A percentile compares a stretch with the other conserved stretches of the same genome.
These are phyloP conservation scores for Plasmodium blacklocki DNA, from an alignment of 169 alveolate genomes.

Conservation along the genomic window DNA sequence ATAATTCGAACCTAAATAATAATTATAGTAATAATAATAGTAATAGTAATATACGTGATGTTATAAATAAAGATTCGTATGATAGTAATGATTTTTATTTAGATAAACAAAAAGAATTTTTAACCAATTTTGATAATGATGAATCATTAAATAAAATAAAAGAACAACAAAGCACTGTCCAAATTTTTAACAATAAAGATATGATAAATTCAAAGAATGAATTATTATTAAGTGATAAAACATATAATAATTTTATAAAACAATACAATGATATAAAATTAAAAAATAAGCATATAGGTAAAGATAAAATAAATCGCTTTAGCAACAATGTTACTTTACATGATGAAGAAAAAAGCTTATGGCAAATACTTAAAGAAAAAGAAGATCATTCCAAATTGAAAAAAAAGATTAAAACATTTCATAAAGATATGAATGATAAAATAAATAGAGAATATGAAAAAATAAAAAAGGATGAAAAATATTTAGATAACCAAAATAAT, in stretches of 20 bases:
- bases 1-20: too few species aligned
- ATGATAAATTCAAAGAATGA: background rate
- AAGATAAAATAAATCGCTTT: conserved; percentile 19
- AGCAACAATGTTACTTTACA: conserved; percentile 4
- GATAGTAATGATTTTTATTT: conserved; percentile 3
- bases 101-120: conserved; percentile 43
- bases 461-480: conserved; percentile 54
- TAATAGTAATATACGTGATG: too few species aligned
- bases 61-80: background rate
- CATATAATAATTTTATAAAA: conserved; percentile 13
- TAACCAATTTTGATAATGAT: conserved; percentile 20
- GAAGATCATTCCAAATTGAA: conserved; percentile 52
- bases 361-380: conserved; percentile 71
- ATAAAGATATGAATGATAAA: conserved; percentile 44
- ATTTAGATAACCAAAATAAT: background rate
- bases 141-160: conserved; percentile 2
- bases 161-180: conserved; percentile 43
- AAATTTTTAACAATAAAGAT: conserved; percentile 29
- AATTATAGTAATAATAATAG: too few species aligned
- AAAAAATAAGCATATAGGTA: background rate
- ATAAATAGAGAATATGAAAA: conserved; percentile 41
- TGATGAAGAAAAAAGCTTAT: conserved; percentile 45
- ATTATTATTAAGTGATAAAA: conserved; percentile 32
- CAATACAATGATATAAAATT: conserved; percentile 22
- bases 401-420: conserved; percentile 34